Percentiles rank a stretch among this genome's conserved stretches.
phyloP scores from a whole-genome alignment of 768 basidiomycete genomes.

The Lactarius sanguifluus region DNA sequence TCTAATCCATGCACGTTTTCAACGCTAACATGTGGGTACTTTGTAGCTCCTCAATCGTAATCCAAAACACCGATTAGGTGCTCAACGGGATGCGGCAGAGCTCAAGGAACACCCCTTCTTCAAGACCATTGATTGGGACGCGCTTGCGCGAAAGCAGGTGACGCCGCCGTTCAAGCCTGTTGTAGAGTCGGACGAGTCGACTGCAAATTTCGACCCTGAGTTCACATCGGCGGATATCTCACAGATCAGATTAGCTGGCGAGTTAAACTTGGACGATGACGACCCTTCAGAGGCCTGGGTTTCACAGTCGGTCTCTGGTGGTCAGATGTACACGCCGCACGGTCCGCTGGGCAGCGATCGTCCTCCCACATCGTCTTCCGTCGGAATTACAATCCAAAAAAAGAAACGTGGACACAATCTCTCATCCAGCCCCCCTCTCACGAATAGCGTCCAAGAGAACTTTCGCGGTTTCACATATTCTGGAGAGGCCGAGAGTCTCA shows the following conservation, averaged over 20 bases:
- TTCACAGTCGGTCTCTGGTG: slow-evolving; percentile 36
- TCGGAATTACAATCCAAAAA: slow-evolving; percentile 24
- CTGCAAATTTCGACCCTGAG: slow-evolving; percentile 97
- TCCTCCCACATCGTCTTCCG: slow-evolving; percentile 26
- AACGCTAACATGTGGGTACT: neutral
- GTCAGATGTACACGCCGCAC: slow-evolving; percentile 61
- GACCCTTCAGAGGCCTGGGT: slow-evolving; percentile 75
- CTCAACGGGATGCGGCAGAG: slow-evolving; percentile 85
- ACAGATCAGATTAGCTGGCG: slow-evolving; percentile 55
- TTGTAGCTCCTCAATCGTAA: slow-evolving; percentile 92
- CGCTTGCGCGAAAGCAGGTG: slow-evolving; percentile 81
- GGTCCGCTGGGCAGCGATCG: slow-evolving; percentile 64
- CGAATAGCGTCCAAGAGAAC: slow-evolving; percentile 92
- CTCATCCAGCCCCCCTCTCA: slow-evolving; percentile 58
- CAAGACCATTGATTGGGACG: slow-evolving; percentile 86
- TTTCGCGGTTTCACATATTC: slow-evolving; percentile 93
- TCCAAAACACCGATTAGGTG: slow-evolving; percentile 95
- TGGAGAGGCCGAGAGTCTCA: slow-evolving; percentile 62
- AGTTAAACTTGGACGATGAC: slow-evolving; percentile 44
- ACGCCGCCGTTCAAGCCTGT: slow-evolving; percentile 97
- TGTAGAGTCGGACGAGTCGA: slow-evolving; percentile 97
- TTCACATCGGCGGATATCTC: slow-evolving; percentile 92
- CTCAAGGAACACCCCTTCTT: slow-evolving; percentile 97
- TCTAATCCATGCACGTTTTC: neutral
- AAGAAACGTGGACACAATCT: slow-evolving; percentile 38